Base-by-base conservation (phyloP, 768 basidiomycete species). In the Phaffia australis region DNA sequence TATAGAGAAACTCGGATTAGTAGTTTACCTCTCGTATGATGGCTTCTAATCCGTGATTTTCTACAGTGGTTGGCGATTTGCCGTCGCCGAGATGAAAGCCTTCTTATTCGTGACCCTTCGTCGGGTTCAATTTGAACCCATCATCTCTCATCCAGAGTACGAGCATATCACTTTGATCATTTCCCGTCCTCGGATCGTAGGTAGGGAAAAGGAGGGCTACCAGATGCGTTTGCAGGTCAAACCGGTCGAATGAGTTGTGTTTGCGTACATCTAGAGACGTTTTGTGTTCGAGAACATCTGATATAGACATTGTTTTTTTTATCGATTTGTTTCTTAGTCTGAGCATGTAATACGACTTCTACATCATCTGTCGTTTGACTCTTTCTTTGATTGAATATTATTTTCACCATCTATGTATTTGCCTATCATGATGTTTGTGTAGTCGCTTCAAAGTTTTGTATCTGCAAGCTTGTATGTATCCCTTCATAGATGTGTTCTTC, bases 71-170 rank as follows among this genome's bases (percentile, higher is more conserved):
- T 69, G 54, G 23, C 67, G 67, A 8, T 69, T 69, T 56, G 67
- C 67, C 15, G 56, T 69, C 11, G 50, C 56, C 42, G 67, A 69
- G 29, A 69, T 69, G 58, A 69, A 69, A 29, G 62, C 63, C 8
- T 32, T 64, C 14, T 49, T 69, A 19, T 63, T 62, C 50, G 56
- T 48, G 0, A 23, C 29, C 49, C 47, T 25, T 61, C 60, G 18
- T 47, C 42, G 35, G 7, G 18, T 60, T 32, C 25, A 19, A 5
- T 48, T 60, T 19, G 29, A 29, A 18, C 48, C 48, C 48, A 19
- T 15, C 56, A n/a, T 29, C 56, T 25, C 35, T 11, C 35, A 11
- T 8, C 64, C 64, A 1, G 46, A 30, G 4, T 65, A 59, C 56
- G 64, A 65, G 60, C 46, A 51, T 23, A 63, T 57, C 25, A 51